These are phyloP conservation scores for Candida hungchunana DNA, from an alignment of 805 yeast species.

Conservation along the genomic window DNA sequence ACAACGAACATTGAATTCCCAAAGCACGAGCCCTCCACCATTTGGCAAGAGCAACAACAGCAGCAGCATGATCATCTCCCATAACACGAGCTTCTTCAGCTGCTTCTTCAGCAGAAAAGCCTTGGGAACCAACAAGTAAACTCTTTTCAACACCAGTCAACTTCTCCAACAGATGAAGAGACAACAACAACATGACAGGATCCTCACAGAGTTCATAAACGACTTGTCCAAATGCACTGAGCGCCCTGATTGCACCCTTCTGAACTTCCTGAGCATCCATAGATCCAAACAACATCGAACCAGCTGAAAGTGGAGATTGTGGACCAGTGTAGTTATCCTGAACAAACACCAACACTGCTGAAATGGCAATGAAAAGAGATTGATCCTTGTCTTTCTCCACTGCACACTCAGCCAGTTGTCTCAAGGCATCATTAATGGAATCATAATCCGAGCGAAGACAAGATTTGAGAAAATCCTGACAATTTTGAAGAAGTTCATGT, in stretches of 20 bases:
- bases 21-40: constrained; percentile 81
- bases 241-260: constrained; percentile 31
- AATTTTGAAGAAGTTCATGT: constrained; percentile 8
- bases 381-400: constrained; percentile 10
- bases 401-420: constrained; percentile 2
- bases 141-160: constrained; percentile 31
- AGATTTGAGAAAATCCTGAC: constrained; percentile 1
- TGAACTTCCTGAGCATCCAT: constrained; percentile 15
- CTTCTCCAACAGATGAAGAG: constrained; percentile 41
- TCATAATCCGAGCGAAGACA: constrained; percentile 5
- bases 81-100: constrained; percentile 18
- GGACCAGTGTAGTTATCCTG: constrained; percentile 88
- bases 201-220: constrained; percentile 59
- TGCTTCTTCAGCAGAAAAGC: constrained; percentile 27
- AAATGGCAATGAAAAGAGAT: constrained; percentile 36
- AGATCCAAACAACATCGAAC: constrained; percentile 25
- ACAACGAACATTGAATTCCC: constrained; percentile 58
- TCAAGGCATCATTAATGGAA: constrained; percentile 8
- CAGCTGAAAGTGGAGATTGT: constrained; percentile 37
- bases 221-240: constrained; percentile 61
- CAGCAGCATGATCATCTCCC: too few species aligned
- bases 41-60: constrained; percentile 39
- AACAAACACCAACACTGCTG: constrained; percentile 61
- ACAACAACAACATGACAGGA: constrained; percentile 41
- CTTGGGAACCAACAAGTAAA: constrained; percentile 22